Evolutionary conservation across 352 stramenopile genomes (phyloP), one percentile per base, ranked within the genome.

Genomic region (Sclerospora graminicola): DNA sequence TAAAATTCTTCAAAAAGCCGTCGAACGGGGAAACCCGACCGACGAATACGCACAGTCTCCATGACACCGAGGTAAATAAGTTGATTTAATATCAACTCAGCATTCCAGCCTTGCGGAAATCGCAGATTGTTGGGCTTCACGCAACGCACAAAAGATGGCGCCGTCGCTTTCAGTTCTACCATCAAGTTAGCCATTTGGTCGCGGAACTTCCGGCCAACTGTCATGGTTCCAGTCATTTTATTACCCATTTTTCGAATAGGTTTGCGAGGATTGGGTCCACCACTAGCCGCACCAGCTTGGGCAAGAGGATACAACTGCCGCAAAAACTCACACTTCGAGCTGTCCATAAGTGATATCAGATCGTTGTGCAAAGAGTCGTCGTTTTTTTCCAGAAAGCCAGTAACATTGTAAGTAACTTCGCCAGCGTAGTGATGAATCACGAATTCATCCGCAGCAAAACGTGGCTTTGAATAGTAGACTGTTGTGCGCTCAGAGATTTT

Each of bases 321-420:
- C 20, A 92, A 38, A 33, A 86, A 93, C 16, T 82, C 72, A 21
- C 79, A 82, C 51, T 85, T 69, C 5, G 77, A 90, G 50, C 63
- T 87, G 48, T 95, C 73, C 74, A 93, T 91, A 1, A 95, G 60
- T 14, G 80, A 88, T 32, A 93, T 70, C 27, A 95, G 55, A 50
- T 95, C 83, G 36, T 89, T 89, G 61, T 96, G 85, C 8, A 98
- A 62, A 41, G 90, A 97, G 57, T 99, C 95, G 51, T 97, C 90
- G 70, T 98, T 98, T 65, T 98, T 98, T 55, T 98, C 95, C 16
- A 98, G 69, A 52, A 98, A 99, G 18, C 89, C 89, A 38, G 81
- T 91, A 18, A 96, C 92, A 40, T 81, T 92, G 70, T 99, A 99
- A 23, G 88, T 89, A 15, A 99, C 93, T 49, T 97, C 85, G 29